Base-by-base conservation (phyloP, 768 basidiomycete species). In the Pleurotus djamor region DNA sequence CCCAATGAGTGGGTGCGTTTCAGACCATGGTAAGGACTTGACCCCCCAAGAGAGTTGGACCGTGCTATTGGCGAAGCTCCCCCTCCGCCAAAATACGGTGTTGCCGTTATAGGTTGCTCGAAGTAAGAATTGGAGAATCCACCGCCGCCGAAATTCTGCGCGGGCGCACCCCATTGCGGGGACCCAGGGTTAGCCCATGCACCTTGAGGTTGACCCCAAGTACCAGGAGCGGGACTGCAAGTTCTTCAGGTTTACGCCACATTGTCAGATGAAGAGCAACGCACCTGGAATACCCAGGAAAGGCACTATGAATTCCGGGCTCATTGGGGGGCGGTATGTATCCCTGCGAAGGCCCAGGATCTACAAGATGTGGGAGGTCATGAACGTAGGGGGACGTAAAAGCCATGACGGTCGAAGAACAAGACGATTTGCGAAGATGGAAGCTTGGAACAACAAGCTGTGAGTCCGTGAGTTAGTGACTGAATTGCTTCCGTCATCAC, bases 1-100 rank as follows among this genome's bases (percentile, higher is more conserved):
- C 54, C 54, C 12, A 57, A 35, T 0, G 60, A 58, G 17, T 55
- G 32, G n/a, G 57, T 41, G 5, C 60, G 56, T 35, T 58, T 50
- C 33, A 61, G 14, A 8, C 36, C 47, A 28, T 55, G 56, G 5
- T 14, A 28, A 21, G 54, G 54, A 38, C 37, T 41, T 6, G 32
- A 7, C 5, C 54, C 54, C 1, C 54, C 54, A 7, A 56, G n/a
- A 14, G 54, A 56, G 16, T 45, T 43, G n/a, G 54, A 41, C 35
- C 54, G 37, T 10, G 16, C 41, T 2, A 56, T 33, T 0, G 54
- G 37, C 49, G 49, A 28, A 28, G 21, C 49, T 5, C 49, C 49
- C 7, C 49, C 48, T 50, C 48, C 48, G 7, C 54, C 38, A 17
- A 56, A 56, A 37, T 41, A 56, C 7, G 54, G 54, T 37, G 28